Percentiles rank a stretch among this genome's conserved stretches.
These are phyloP conservation scores for Yamadazyma blattariae DNA, from an alignment of 1,139 yeast species.

Conservation along the genomic window DNA sequence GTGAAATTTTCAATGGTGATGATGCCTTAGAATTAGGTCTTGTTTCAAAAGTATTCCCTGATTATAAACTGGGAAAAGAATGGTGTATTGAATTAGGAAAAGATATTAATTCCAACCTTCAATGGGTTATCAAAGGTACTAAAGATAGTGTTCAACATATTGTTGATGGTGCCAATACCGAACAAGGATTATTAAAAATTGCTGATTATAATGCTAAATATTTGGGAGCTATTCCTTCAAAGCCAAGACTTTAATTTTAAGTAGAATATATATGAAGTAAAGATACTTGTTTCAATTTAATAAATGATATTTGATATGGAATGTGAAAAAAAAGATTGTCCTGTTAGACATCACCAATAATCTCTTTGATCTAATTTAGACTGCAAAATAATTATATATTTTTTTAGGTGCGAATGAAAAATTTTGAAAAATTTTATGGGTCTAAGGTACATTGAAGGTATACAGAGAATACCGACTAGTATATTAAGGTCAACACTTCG, in stretches of 20 bases:
- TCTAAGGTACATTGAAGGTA: too few relatives aligned
- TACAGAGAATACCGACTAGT: too few relatives aligned
- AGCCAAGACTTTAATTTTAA: constrained; percentile 6
- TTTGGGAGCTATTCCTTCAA: constrained; percentile 22
- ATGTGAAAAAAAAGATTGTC: too few relatives aligned
- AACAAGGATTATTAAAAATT: constrained; percentile 50
- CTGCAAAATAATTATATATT: too few relatives aligned
- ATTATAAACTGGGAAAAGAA: constrained; percentile 48
- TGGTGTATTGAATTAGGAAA: constrained; percentile 51
- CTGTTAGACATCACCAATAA: too few relatives aligned
- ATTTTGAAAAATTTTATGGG: too few relatives aligned
- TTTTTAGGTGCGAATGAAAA: too few relatives aligned
- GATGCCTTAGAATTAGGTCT: constrained; percentile 59
- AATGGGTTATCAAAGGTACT: constrained; percentile 67
- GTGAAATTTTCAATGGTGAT: constrained; percentile 51
- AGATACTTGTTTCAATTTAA: too few relatives aligned
- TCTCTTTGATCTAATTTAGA: too few relatives aligned
- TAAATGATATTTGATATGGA: too few relatives aligned
- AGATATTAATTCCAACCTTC: constrained; percentile 45
- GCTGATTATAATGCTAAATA: constrained; percentile 52
- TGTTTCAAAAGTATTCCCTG: constrained; percentile 45
- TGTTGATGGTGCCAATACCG: constrained; percentile 41
- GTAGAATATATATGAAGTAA: not conserved
- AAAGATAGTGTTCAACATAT: constrained; percentile 57
- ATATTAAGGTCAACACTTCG: too few relatives aligned